Evolutionary conservation across 2,329 filamentous ascomycete genomes (phyloP), one percentile per base, ranked within the genome.

Genomic region (Apiospora pterosperma): DNA sequence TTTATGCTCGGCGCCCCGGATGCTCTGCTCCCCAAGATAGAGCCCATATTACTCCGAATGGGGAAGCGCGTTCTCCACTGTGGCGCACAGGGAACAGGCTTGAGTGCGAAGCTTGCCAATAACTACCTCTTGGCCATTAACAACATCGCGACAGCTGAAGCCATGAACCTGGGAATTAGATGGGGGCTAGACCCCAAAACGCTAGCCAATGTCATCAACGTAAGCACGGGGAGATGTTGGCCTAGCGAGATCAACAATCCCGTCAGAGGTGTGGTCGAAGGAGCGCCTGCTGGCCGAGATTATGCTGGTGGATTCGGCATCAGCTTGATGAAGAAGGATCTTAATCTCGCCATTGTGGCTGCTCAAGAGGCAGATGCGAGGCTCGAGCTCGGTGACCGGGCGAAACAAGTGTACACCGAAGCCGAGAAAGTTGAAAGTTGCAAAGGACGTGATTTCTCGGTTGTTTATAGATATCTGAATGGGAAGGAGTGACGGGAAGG

Each of bases 221-320:
- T 91, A 4, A 96, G 92, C 71, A 97, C 95, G 0, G 96, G 96
- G n/a, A 88, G 85, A 69, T 98, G 94, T 83, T 99, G 96, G 96
- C 93, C 95, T 1, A 96, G 90, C 72, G 94, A 97, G 79, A 83
- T 97, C 67, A 99, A 99, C 79, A 98, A 98, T 75, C 96, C 96
- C 0, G 93, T 98, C 3, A 89, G 89, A 12, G 94, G 93, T 16
- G 93, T 97, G 0, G 84, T 95, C 25, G 88, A 90, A 66, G 87
- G 85, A 0, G 87, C 92, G 2, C 93, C 95, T 0, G 91, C 93
- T 0, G 86, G 84, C 63, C 84, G 90, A 64, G 93, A 91, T 63
- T 99, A 93, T 72, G 78, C 81, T 21, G 92, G 92, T 58, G 92
- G 92, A 0, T 96, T 95, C 69, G 90, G 90, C 2, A 86, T 95